These are phyloP conservation scores for Penicillium riverlandense DNA, from an alignment of 495 filamentous ascomycete species.

Conservation along the genomic window DNA sequence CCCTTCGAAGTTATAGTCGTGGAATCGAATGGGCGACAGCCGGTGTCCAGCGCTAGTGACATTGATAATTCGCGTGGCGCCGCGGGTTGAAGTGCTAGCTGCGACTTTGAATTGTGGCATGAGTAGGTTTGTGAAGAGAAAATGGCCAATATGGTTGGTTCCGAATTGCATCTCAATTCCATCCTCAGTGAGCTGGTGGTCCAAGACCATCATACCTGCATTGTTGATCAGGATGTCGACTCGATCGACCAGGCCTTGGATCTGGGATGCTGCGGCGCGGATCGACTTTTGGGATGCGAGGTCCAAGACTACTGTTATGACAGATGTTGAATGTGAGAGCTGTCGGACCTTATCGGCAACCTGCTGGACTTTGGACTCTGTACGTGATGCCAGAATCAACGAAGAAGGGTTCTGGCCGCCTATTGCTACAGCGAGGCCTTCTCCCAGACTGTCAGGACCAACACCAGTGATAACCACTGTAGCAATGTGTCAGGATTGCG, in stretches of 20 bases:
- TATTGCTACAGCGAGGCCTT: conserved; percentile 43
- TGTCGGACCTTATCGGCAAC: conserved; percentile 32
- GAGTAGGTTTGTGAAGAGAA: conserved; percentile 55
- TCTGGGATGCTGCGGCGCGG: conserved; percentile 5
- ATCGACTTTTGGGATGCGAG: conserved; percentile 14
- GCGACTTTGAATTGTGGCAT: conserved; percentile 51
- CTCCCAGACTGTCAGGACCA: conserved; percentile 45
- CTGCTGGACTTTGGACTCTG: conserved; percentile 38
- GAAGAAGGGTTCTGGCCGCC: conserved; percentile 44
- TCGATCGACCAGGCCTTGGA: conserved; percentile 5
- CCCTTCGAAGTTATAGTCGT: conserved; percentile 9
- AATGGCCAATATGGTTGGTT: conserved; percentile 66
- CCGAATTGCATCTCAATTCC: conserved; percentile 68
- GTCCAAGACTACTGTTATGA: conserved; percentile 3
- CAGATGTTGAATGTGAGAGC: background rate
- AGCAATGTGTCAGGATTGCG: background rate
- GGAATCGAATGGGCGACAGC: conserved; percentile 26
- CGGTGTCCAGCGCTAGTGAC: conserved; percentile 35
- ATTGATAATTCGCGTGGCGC: conserved; percentile 30
- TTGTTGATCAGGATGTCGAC: conserved; percentile 46
- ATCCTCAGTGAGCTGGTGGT: conserved; percentile 42
- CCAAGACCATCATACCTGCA: conserved; percentile 57
- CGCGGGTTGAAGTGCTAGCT: conserved; percentile 11
- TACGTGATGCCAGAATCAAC: conserved; percentile 50
- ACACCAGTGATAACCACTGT: conserved; percentile 44